phyloP scores from a whole-genome alignment of 805 yeast genomes.

The Ogataea pini region DNA sequence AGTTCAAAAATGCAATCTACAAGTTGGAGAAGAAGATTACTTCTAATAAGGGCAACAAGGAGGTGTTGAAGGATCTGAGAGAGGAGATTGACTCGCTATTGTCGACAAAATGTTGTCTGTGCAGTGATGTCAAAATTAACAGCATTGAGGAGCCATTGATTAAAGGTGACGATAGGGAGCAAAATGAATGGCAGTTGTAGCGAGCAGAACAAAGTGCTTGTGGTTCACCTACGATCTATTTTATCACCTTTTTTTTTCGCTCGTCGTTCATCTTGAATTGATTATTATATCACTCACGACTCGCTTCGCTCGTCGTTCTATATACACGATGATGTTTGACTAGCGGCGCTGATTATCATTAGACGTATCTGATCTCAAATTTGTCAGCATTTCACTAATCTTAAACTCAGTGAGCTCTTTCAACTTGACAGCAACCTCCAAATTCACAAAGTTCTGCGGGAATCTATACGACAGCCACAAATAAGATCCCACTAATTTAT shows the following conservation, averaged over 20 bases:
- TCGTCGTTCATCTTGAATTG: too few species aligned
- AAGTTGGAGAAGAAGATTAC: conserved; percentile 49
- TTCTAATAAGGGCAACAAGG: conserved; percentile 36
- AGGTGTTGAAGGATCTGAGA: conserved; percentile 33
- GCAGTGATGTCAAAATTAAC: conserved; percentile 73
- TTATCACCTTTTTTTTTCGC: too few species aligned
- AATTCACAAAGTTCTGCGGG: conserved; percentile 77
- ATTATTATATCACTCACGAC: neutral
- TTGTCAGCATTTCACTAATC: conserved; percentile 50
- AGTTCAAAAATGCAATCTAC: conserved; percentile 61
- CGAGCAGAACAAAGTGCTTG: too few species aligned
- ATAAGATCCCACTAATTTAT: conserved; percentile 64
- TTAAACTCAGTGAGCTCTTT: conserved; percentile 67
- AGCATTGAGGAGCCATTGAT: conserved; percentile 64
- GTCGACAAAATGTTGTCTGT: conserved; percentile 67
- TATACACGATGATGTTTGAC: neutral
- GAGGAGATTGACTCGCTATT: conserved; percentile 59
- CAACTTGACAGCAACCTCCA: conserved; percentile 69
- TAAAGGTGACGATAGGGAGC: conserved; percentile 40
- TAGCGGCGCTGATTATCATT: too few species aligned
- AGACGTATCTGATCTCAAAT: too few species aligned
- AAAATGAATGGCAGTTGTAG: conserved; percentile 51
- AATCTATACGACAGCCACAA: conserved; percentile 88
- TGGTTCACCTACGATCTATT: too few species aligned
- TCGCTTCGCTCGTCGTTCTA: neutral